Evolutionary conservation across 257 asterid species (phyloP), one percentile per base, ranked within the genome.

Genomic region (Perilla frutescens): DNA sequence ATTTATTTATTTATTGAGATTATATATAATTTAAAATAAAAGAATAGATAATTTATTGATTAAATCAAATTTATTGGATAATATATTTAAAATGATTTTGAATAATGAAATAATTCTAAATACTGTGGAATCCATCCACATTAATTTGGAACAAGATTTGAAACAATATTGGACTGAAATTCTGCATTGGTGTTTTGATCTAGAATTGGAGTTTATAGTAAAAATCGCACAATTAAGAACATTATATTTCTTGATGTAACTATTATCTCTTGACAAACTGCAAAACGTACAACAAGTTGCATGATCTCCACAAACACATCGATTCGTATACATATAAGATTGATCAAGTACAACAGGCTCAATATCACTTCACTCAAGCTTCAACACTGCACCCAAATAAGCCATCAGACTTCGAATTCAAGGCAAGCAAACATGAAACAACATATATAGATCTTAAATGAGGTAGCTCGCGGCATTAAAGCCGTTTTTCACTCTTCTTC

Each of bases 361-460:
- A 31, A 10, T 75, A 8, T 60, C 51, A 15, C 39, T 61, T 7
- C 44, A 68, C 31, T 9, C 20, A 14, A 26, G 48, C 14, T n/a
- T 51, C 26, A 20, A 14, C 49, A 48, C 58, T 56, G 70, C 69
- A 56, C 57, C 73, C 26, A 12, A 6, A 26, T 47, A 14, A 48
- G 74, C 13, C 71, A 56, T 57, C 63, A 32, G 10, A 29, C 60
- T 40, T 72, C 58, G 8, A 62, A 63, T 70, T 60, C 55, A 70
- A 58, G 66, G 69, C 72, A 76, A 44, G 74, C 74, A 48, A 66
- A 75, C 78, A 61, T 29, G 47, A 55, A 15, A 53, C 3, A 20
- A 20, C 26, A 20, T 20, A 20, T 20, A 20, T 20, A 20, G 26
- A 20, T 75, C 29, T 44, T 20, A 13, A 3, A 32, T 50, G 50